Conservation (phyloP, 2,329 filamentous ascomycete species). For the Cladophialophora psammophila region DNA sequence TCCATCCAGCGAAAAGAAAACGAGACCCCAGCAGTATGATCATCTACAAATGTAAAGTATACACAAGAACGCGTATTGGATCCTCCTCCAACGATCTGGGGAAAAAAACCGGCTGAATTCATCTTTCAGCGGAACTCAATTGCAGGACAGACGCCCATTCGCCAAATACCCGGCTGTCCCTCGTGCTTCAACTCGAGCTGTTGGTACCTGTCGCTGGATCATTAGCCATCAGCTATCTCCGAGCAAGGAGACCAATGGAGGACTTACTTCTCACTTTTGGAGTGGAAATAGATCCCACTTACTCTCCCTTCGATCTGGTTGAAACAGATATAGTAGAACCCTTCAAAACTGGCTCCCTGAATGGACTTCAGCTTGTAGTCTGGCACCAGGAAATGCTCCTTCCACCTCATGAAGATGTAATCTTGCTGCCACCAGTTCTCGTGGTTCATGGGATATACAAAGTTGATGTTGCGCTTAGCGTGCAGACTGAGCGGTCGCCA, state of each 20-base stretch:
- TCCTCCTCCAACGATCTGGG: not conserved
- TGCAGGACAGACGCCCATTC: conserved; percentile 78
- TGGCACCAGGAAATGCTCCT: conserved; percentile 95
- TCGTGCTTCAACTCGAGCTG: conserved; percentile 91
- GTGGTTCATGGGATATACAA: conserved; percentile 47
- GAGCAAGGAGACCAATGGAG: not conserved
- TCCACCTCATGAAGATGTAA: conserved; percentile 98
- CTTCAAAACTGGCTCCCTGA: conserved; percentile 93
- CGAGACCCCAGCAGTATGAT: not conserved
- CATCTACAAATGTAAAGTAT: conserved; percentile 12
- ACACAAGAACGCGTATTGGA: conserved; percentile 15
- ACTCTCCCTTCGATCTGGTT: conserved; percentile 88
- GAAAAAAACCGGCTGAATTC: not conserved
- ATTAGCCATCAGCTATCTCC: conserved; percentile 21
- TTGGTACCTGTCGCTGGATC: conserved; percentile 72
- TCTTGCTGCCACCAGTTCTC: conserved; percentile 71
- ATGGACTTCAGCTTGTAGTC: conserved; percentile 93
- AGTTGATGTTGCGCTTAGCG: conserved; percentile 53
- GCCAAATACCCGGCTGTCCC: conserved; percentile 80
- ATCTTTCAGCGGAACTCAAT: conserved; percentile 72
- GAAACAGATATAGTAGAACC: conserved; percentile 99
- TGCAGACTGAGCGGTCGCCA: conserved; percentile 79
- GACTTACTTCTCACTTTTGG: conserved; percentile 93
- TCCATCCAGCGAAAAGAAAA: not conserved
- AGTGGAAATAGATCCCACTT: conserved; percentile 96